Evolutionary conservation across 306 rosid genomes (phyloP).

Genomic region (Lotus japonicus): DNA sequence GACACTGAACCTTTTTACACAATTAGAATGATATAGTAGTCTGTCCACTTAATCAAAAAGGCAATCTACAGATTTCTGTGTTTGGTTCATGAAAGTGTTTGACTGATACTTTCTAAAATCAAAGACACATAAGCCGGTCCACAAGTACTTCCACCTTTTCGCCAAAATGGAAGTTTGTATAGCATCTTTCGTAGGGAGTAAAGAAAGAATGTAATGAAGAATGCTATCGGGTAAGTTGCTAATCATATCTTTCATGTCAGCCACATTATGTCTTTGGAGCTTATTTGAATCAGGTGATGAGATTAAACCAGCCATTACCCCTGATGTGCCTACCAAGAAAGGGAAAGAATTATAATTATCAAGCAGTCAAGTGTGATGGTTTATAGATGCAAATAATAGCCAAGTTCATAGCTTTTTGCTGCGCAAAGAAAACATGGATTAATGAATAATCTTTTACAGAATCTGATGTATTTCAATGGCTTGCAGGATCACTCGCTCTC

Average conservation of each 20-base stretch:
- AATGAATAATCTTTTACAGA: background rate
- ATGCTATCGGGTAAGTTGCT: constrained; percentile 14
- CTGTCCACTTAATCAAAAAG: background rate
- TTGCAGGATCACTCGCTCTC: too few species aligned
- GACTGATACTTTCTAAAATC: background rate
- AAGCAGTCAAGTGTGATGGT: too few species aligned
- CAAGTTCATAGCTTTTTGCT: background rate
- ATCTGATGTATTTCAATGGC: too few species aligned
- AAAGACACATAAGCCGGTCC: constrained; percentile 1
- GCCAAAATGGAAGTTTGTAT: constrained; percentile 5
- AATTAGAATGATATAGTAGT: background rate
- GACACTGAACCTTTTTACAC: background rate
- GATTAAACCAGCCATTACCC: background rate
- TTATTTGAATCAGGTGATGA: background rate
- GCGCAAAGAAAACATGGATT: background rate
- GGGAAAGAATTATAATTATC: too few species aligned
- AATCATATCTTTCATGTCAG: background rate
- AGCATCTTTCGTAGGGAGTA: constrained; percentile 6
- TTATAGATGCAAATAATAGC: background rate
- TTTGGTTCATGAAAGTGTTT: background rate
- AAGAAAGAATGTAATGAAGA: constrained; percentile 16
- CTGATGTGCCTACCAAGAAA: background rate
- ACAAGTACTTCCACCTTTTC: constrained; percentile 13
- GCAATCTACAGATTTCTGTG: background rate
- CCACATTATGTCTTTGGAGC: background rate